Base-by-base conservation (phyloP, 805 yeast genomes). In the Candida namnaoensis region DNA sequence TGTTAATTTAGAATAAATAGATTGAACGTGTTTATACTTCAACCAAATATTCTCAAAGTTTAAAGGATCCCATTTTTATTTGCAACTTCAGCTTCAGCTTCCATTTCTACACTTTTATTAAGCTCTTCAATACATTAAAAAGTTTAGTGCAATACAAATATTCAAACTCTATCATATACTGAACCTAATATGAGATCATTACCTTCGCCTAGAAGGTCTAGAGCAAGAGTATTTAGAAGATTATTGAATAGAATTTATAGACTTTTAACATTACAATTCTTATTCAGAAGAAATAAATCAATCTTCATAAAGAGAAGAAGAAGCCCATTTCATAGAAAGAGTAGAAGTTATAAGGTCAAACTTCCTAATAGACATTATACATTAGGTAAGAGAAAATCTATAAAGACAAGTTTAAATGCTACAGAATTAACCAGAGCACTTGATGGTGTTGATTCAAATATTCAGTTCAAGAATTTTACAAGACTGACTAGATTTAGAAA, bases 121-220 rank as follows among this genome's bases (percentile, higher is more conserved):
- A 19, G 19, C 19, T 19, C 19, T 19, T 19, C 19, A 19, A 19
- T 19, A 19, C 19, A 19, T 19, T 19, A 19, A 19, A 19, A 2
- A 19, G 19, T 19, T 19, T 19, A 3, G 3, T 19, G 3, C 3
- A 19, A 19, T 19, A 19, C 19, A 19, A 19, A 19, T 19, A 19
- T 19, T 19, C 19, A 19, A 19, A 19, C 19, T 19, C 19, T 19
- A 19, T 19, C 19, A 19, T 19, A 19, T 3, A 19, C 19, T 19
- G 3, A 19, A 19, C 19, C 19, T 3, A 19, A 19, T 28, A 55
- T 55, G 57, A 51, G 56, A 42, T 47, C 58, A 1, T 47, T 55
- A 5, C 60, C 60, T 26, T 51, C 45, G 5, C 60, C 60, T 33
- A 38, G 60, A 34, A 40, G 38, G 11, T 55, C 60, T n/a, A 39